Evolutionary conservation across 129 eudicot species (phyloP), one percentile per base, ranked within the genome.

Genomic region (Tanacetum coccineum): DNA sequence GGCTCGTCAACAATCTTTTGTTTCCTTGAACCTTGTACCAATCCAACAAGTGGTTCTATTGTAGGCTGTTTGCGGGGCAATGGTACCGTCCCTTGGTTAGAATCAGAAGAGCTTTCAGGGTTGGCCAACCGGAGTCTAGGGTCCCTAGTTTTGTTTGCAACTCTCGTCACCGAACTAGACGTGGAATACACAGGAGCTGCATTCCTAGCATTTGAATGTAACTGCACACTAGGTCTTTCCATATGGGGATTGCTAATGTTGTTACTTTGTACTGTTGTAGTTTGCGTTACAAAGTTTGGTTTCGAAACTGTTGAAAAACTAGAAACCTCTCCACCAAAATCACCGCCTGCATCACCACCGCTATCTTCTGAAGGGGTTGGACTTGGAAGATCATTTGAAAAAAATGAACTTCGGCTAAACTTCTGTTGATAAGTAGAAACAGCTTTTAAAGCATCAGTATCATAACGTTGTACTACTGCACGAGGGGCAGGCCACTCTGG

Each of bases 351-450:
- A 54, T 64, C 73, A 67, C 80, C 85, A 61, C 82, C 87, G 28
- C 90, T 85, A 10, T 89, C 99, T 73, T 84, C 97, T 21, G 99
- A 94, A 68, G 99, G 99, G 20, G 99, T 94, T 66, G 99, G 99
- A 72, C 99, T 94, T 59, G 99, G 99, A 61, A 94, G 95, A 58
- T 94, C 88, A 63, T 51, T 75, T 56, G 75, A 45, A 4, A 60
- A 66, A 70, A 84, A 77, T 0, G 95, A 75, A 68, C 79, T 79
- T 71, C 76, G 79, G 12, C 87, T 87, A 79, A 94, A 94, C 76
- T 89, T 94, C 56, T 89, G 99, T 71, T 94, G 99, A 64, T 94
- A 94, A 19, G 82, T 67, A 40, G 99, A 86, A 58, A 94, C 92
- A 19, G 95, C 97, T 72, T 85, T 87, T 22, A 94, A 51, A 54